Percentiles rank a stretch among this genome's conserved stretches.
Conservation (phyloP, 495 filamentous ascomycete species). For the Podospora pseudopauciseta region DNA sequence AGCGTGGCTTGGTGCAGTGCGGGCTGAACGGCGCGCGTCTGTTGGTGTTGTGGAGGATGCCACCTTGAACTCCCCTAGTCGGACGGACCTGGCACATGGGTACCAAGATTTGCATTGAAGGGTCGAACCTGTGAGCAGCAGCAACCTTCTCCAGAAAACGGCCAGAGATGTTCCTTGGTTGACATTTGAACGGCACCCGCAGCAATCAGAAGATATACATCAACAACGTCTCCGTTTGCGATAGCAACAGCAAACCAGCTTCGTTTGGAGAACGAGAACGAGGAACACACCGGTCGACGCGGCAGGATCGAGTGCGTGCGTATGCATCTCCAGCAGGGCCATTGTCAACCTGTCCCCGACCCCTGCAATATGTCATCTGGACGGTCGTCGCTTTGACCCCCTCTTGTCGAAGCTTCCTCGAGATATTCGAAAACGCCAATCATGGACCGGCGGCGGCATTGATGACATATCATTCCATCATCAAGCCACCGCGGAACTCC, state of each 20-base stretch:
- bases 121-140: constrained; percentile 10
- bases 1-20: not conserved
- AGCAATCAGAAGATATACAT: constrained; percentile 3
- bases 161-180: constrained; percentile 6
- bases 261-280: not conserved
- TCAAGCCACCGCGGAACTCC: constrained; percentile 18
- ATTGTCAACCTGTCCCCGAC: not conserved
- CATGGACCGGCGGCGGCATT: constrained; percentile 14
- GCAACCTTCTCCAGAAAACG: constrained; percentile 9
- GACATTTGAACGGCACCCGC: not conserved
- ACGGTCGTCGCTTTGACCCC: constrained; percentile 7
- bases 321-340: not conserved
- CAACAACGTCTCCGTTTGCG: not conserved
- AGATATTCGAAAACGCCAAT: constrained; percentile 33
- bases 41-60: not conserved
- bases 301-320: too few relatives aligned
- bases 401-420: constrained; percentile 34
- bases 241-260: not conserved
- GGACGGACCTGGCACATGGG: constrained; percentile 5
- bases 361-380: not conserved
- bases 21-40: not conserved
- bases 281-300: not conserved
- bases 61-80: not conserved
- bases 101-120: constrained; percentile 10
- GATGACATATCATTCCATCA: constrained; percentile 26